A percentile compares a stretch with the other conserved stretches of the same genome.
Conservation (phyloP, 352 stramenopile genomes). For the Phytophthora europaea region DNA sequence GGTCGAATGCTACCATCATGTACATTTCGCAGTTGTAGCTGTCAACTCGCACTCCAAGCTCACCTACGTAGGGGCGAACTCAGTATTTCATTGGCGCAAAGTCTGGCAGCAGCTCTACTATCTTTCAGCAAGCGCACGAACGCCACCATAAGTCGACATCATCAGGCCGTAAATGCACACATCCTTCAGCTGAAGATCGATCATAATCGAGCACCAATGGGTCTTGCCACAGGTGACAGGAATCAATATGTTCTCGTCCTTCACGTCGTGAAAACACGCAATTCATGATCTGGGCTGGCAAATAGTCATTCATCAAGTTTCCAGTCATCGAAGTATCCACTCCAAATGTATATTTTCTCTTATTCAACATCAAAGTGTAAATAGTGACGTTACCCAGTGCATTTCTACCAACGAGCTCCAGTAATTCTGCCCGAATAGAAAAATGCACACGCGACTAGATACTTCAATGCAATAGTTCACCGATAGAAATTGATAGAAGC, state of each 20-base stretch:
- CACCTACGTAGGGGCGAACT: background rate
- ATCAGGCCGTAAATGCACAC: no score
- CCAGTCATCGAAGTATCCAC: no score
- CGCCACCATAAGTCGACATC: background rate
- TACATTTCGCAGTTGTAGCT: constrained; percentile 5
- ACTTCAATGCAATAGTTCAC: background rate
- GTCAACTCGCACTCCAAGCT: background rate
- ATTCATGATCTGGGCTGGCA: no score
- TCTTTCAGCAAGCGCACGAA: constrained; percentile 1
- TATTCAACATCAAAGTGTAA: background rate
- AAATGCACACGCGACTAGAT: background rate
- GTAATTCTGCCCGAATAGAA: constrained; percentile 1
- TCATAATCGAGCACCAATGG: constrained; percentile 4
- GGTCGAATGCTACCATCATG: background rate
- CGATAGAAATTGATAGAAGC: background rate
- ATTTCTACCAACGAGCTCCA: background rate
- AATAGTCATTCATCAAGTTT: no score
- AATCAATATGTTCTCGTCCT: background rate
- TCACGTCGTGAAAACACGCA: no score
- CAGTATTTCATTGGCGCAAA: constrained; percentile 1
- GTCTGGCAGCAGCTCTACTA: background rate
- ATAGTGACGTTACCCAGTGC: background rate
- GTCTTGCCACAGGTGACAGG: background rate
- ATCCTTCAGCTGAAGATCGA: background rate
- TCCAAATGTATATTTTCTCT: no score